Base-by-base conservation (phyloP, 2,329 filamentous ascomycete genomes). In the Grosmannia serpens region DNA sequence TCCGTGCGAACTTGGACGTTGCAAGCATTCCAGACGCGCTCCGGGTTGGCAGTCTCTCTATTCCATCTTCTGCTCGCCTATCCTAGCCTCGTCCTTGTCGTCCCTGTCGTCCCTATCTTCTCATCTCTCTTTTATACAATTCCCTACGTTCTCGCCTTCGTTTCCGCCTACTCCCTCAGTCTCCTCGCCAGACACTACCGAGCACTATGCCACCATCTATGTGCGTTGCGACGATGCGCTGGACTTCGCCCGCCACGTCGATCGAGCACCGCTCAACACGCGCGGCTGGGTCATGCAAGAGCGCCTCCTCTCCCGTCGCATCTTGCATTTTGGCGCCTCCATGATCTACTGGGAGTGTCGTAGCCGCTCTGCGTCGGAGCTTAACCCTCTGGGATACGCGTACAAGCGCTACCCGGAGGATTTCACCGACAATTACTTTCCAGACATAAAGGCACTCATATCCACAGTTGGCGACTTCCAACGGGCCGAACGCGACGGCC, bases 261-360 rank as follows among this genome's bases (percentile, higher is more conserved):
- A 49, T 24, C 3, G 4, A 2, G 26, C 41, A 5, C 57, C 57
- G 13, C 52, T 63, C 20, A 53, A 57, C 10, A 15, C 15, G 8
- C 62, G 62, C 10, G 62, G 55, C 51, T 63, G 62, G 62, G 57
- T 57, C 4, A 44, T 60, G 11, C 62, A 63, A 51, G 62, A 63
- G 44, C 55, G 60, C 2, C 56, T 63, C 1, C 56, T 63, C 4
- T 56, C 54, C 4, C 54, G 54, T 4, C 54, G 54, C n/a, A 56
- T 49, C 27, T 41, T 56, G 7, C 54, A 56, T 26, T 56, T 47
- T 33, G 54, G 53, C 13, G 35, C 53, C 35, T 22, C 29, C 4
- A 55, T 55, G 53, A 22, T 55, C 35, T 55, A 27, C 20, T 55
- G 53, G 53, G 53, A 55, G 26, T 55, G 53, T 11, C 7, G 53